phyloP scores from a whole-genome alignment of 169 alveolate genomes.

The Cardiosporidium cionae region DNA sequence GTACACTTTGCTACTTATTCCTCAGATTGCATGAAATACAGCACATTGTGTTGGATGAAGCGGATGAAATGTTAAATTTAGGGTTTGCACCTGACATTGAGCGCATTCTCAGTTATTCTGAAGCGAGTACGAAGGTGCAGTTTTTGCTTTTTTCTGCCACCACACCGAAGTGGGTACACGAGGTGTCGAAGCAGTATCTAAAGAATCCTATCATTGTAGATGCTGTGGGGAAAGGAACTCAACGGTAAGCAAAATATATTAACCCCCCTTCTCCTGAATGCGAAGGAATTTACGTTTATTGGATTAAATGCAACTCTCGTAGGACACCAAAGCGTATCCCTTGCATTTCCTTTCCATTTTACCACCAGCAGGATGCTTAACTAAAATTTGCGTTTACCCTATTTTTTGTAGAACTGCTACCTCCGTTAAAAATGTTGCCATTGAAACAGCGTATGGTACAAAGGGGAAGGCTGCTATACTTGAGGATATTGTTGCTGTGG shows the following conservation, averaged over 20 bases:
- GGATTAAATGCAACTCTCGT: neutral
- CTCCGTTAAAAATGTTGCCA: neutral
- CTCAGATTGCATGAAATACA: conserved; percentile 8
- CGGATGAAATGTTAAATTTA: conserved; percentile 30
- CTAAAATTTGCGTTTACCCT: too few species aligned
- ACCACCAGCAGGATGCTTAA: too few species aligned
- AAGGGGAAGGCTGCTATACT: conserved; percentile 4
- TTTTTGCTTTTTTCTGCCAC: conserved; percentile 26
- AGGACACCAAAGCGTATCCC: neutral
- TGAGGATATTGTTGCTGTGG: conserved; percentile 10
- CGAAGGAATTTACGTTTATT: neutral
- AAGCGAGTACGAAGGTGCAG: neutral
- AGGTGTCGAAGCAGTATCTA: conserved; percentile 4
- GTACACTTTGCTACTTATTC: too few species aligned
- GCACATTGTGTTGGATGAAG: conserved; percentile 28
- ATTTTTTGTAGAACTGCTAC: too few species aligned
- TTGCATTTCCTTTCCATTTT: neutral
- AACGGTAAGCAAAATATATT: neutral
- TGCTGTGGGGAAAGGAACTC: neutral
- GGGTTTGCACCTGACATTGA: conserved; percentile 29
- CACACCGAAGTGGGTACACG: conserved; percentile 17
- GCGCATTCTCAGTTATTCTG: neutral
- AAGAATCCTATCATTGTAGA: conserved; percentile 1
- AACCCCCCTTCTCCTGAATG: neutral
- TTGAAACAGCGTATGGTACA: neutral